A percentile compares a stretch with the other conserved stretches of the same genome.
These are phyloP conservation scores for Vitis rupestris DNA, from an alignment of 164 flowering plant species.

Conservation along the genomic window DNA sequence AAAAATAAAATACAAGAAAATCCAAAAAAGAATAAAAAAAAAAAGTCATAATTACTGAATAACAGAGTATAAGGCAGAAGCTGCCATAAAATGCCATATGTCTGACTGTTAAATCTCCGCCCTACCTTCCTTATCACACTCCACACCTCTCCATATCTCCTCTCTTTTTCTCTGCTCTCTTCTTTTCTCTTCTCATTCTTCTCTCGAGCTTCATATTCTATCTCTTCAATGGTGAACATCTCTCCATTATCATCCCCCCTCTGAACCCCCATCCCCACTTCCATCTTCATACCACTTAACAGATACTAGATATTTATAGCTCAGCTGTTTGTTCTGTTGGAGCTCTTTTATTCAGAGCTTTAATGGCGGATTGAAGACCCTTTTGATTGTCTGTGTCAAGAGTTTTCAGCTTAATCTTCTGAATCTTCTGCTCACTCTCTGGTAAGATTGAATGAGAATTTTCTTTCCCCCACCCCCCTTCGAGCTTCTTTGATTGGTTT, in stretches of 20 bases:
- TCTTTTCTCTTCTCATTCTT: constrained; percentile 7
- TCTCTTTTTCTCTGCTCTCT: constrained; percentile 6
- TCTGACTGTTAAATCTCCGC: constrained; percentile 83
- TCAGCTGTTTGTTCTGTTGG: neutral
- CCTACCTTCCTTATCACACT: constrained; percentile 98
- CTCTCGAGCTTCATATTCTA: constrained; percentile 15
- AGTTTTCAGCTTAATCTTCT: too few relatives aligned
- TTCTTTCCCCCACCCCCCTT: neutral
- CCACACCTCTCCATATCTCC: constrained; percentile 29
- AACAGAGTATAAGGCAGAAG: constrained; percentile 13
- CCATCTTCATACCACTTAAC: neutral
- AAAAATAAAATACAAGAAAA: neutral
- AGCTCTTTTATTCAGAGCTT: neutral
- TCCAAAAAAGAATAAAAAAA: neutral
- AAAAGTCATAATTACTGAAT: constrained; percentile 5
- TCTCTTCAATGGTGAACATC: constrained; percentile 19
- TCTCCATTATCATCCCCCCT: constrained; percentile 20
- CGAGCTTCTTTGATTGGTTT: neutral
- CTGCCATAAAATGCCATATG: constrained; percentile 48
- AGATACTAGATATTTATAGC: neutral
- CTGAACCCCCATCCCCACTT: neutral
- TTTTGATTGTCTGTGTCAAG: neutral
- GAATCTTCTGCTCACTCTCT: neutral
- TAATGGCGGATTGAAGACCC: constrained; percentile 2
- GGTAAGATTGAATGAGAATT: constrained; percentile 3